Base-by-base conservation (phyloP, 2,329 filamentous ascomycete species). In the Purpureocillium lavendulum region DNA sequence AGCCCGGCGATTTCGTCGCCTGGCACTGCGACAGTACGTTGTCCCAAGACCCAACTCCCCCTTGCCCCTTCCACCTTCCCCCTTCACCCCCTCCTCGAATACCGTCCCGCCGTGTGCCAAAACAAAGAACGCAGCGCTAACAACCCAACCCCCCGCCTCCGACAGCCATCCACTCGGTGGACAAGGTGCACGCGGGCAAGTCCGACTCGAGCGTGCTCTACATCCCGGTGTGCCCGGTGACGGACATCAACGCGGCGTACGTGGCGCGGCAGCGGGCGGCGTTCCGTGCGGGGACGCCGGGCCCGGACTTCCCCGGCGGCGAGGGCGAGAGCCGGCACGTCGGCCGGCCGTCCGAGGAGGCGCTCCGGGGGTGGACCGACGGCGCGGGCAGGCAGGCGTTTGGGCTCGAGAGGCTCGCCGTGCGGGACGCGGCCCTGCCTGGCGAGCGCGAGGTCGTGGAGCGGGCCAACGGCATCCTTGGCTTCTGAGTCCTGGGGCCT, bases 151-250 rank as follows among this genome's bases (percentile, higher is more conserved):
- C 7, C 36, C 4, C 13, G n/a, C 12, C 10, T 3, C n/a, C 26
- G 11, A 2, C 21, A 62, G 71, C 65, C 4, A 83, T 94, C 36
- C 89, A 95, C 56, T 77, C 87, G 0, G 89, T 96, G 1, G 89
- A 96, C 62, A 81, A 77, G 48, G 69, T 80, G 1, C 89, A 96
- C 56, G 61, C 60, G 1, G 90, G 89, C 2, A 69, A 63, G 2
- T 60, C 66, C 0, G 89, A 96, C 58, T 87, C 84, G 0, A 88
- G 82, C 49, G 89, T 95, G 0, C 54, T 96, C 43, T 96, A 96
- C 53, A 94, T 96, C 40, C 88, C 89, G 0, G 81, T 86, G 0
- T 92, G 85, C 40, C 88, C 89, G 0, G 70, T 87, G 24, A 94
- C 87, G 1, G 75, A 82, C 39, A 64, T 69, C 30, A 95, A 92